Percentiles rank a stretch among this genome's conserved stretches.
These are phyloP conservation scores for Urochloa ruziziensis DNA, from an alignment of 176 grass and related monocot genomes.

Conservation along the genomic window DNA sequence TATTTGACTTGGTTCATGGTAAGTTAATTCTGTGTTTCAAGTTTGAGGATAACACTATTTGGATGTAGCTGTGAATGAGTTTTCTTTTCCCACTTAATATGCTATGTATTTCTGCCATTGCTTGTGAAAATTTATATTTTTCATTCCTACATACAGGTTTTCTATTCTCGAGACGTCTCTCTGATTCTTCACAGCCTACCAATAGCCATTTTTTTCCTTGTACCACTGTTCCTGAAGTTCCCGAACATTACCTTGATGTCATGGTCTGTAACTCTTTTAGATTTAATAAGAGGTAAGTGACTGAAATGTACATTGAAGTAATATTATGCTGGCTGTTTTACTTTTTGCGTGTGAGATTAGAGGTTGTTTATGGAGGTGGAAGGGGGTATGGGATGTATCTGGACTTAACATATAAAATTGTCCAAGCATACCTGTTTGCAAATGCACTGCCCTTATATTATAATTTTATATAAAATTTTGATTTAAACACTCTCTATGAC, in stretches of 20 bases:
- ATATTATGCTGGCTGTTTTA: neutral
- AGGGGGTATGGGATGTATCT: neutral
- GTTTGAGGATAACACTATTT: slow-evolving; percentile 10
- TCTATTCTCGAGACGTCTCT: slow-evolving; percentile 77
- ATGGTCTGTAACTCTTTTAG: slow-evolving; percentile 50
- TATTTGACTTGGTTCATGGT: slow-evolving; percentile 98
- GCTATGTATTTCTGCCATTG: slow-evolving; percentile 9
- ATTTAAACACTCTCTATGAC: neutral
- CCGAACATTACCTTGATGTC: slow-evolving; percentile 54
- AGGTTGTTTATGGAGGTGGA: neutral
- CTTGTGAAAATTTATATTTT: slow-evolving; percentile 26
- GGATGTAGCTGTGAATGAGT: neutral
- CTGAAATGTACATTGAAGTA: slow-evolving; percentile 21
- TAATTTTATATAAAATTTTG: neutral
- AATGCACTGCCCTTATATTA: neutral
- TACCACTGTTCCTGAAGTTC: slow-evolving; percentile 67
- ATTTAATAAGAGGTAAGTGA: slow-evolving; percentile 68
- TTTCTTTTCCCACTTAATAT: neutral
- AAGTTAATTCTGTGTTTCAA: slow-evolving; percentile 37
- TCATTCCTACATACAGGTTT: slow-evolving; percentile 60
- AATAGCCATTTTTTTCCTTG: slow-evolving; percentile 59
- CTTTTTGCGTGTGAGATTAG: neutral
- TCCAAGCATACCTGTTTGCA: neutral
- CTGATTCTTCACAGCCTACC: slow-evolving; percentile 80
- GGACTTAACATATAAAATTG: neutral